Conservation (phyloP, 2,329 filamentous ascomycete genomes). For the Zymoseptoria passerinii region DNA sequence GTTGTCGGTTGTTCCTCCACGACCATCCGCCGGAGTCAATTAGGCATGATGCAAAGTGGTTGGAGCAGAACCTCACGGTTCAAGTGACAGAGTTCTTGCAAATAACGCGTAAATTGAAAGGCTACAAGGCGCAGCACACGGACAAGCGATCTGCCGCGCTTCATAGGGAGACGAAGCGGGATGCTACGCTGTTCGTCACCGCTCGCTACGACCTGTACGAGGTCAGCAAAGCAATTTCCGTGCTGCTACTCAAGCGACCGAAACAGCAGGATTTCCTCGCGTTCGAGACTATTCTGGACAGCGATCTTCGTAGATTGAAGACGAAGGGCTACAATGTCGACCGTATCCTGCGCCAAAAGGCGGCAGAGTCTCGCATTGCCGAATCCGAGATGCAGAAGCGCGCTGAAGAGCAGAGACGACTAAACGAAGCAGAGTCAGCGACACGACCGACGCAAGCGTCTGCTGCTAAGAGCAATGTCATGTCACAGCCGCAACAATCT, state of each 20-base stretch:
- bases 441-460: slow-evolving; percentile 8
- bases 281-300: slow-evolving; percentile 81
- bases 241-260: slow-evolving; percentile 69
- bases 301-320: slow-evolving; percentile 72
- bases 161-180: slow-evolving; percentile 44
- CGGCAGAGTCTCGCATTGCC: slow-evolving; percentile 76
- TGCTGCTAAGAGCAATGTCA: slow-evolving; percentile 4
- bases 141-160: slow-evolving; percentile 71
- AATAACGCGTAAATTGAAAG: slow-evolving; percentile 66
- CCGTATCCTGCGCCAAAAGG: slow-evolving; percentile 80
- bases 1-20: slow-evolving; percentile 82
- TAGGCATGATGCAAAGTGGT: slow-evolving; percentile 79
- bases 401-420: slow-evolving; percentile 49
- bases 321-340: slow-evolving; percentile 94
- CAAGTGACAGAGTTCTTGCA: slow-evolving; percentile 70
- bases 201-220: slow-evolving; percentile 79
- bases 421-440: slow-evolving; percentile 29
- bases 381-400: slow-evolving; percentile 68
- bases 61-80: slow-evolving; percentile 76
- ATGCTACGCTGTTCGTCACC: slow-evolving; percentile 68
- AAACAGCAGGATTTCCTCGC: slow-evolving; percentile 85
- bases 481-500: background rate
- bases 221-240: slow-evolving; percentile 78
- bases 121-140: slow-evolving; percentile 57
- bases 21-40: slow-evolving; percentile 72